phyloP scores from a whole-genome alignment of 164 flowering plant species.

The Vitis rotundifolia region DNA sequence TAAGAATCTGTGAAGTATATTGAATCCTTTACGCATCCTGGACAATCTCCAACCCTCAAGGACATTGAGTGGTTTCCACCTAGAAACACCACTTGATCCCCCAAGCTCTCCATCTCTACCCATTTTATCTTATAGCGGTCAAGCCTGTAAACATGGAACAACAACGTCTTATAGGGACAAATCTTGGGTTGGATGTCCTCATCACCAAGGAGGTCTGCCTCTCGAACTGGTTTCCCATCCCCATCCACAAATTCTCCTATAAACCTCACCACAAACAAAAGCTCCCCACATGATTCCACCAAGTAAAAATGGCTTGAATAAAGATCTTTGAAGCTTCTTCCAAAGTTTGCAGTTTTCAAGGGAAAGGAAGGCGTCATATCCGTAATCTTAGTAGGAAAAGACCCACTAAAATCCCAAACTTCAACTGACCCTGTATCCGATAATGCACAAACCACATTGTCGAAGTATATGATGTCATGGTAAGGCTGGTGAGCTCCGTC shows the following conservation, averaged over 20 bases:
- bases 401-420: not conserved
- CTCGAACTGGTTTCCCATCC: not conserved
- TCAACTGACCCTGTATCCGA: not conserved
- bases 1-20: constrained; percentile 18
- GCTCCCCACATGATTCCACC: not conserved
- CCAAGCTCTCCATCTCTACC: constrained; percentile 11
- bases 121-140: not conserved
- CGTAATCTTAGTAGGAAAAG: not conserved
- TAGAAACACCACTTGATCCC: constrained; percentile 11
- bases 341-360: not conserved
- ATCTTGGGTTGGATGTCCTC: not conserved
- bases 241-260: not conserved
- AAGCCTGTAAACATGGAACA: not conserved
- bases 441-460: not conserved
- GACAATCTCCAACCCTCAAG: not conserved
- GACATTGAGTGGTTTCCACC: constrained; percentile 8
- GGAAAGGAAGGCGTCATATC: not conserved
- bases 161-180: not conserved
- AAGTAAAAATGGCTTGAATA: not conserved
- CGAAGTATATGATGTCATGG: not conserved
- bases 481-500: not conserved
- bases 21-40: constrained; percentile 6
- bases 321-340: too few relatives aligned
- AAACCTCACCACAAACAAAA: not conserved
- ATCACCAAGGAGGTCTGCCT: not conserved